Conservation (phyloP, 2,329 filamentous ascomycete species). For the Trichoderma brevicompactum region DNA sequence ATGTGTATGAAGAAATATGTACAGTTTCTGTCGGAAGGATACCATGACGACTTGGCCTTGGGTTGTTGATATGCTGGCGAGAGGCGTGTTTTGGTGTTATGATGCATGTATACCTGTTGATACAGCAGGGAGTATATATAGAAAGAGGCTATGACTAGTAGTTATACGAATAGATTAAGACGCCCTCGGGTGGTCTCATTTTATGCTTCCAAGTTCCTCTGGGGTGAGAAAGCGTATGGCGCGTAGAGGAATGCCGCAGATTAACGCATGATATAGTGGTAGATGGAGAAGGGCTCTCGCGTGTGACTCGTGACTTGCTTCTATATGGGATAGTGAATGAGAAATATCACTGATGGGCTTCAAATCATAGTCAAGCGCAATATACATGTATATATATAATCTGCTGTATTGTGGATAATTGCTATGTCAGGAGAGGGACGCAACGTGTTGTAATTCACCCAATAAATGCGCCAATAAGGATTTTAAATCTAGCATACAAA, state of each 20-base stretch:
- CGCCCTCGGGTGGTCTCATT: background rate
- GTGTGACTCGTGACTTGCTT: no score
- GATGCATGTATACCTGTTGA: constrained; percentile 12
- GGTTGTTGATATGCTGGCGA: background rate
- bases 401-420: no score
- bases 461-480: no score
- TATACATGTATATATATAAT: no score
- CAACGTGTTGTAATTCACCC: background rate
- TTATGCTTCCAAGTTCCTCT: background rate
- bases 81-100: background rate
- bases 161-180: background rate
- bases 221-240: background rate
- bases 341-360: background rate
- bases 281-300: no score
- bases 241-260: no score
- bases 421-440: no score
- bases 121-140: constrained; percentile 15
- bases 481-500: background rate
- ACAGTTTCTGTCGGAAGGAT: no score
- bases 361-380: no score
- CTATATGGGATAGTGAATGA: background rate
- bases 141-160: background rate
- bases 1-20: background rate
- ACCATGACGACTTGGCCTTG: background rate
- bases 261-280: no score